Conservation (phyloP, 2,329 filamentous ascomycete species). For the Fusarium beomiforme region DNA sequence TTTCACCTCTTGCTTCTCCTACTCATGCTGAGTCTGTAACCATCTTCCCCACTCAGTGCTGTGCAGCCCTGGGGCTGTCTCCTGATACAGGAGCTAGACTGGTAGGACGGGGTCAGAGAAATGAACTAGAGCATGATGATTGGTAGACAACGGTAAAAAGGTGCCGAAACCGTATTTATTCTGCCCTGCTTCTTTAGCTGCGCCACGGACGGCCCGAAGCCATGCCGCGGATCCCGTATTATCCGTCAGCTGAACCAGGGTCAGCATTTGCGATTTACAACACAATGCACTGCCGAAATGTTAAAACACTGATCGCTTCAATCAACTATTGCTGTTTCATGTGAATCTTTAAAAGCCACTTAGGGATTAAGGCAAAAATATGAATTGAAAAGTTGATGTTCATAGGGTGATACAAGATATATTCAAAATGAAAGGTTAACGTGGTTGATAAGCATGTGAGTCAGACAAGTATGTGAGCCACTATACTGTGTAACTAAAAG, state of each 20-base stretch:
- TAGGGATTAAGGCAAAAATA: too few relatives aligned
- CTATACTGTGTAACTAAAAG: too few relatives aligned
- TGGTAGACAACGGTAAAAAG: background rate
- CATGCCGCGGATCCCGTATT: background rate
- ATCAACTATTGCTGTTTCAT: background rate
- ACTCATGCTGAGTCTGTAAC: fast-evolving
- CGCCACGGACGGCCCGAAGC: background rate
- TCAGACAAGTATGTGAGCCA: too few relatives aligned
- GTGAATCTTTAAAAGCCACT: background rate
- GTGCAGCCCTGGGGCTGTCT: background rate
- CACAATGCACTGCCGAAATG: background rate
- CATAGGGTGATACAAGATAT: too few relatives aligned
- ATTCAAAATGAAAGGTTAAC: too few relatives aligned
- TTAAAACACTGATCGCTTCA: background rate
- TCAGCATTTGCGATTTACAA: background rate
- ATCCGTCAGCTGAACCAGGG: background rate
- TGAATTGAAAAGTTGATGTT: too few relatives aligned
- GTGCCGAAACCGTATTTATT: background rate
- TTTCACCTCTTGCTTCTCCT: background rate
- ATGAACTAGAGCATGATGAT: background rate
- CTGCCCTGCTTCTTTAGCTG: background rate
- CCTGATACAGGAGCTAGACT: background rate
- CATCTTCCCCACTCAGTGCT: background rate
- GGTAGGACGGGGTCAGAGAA: too few relatives aligned
- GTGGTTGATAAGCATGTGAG: too few relatives aligned